Base-by-base conservation (phyloP, 441 rosid species). In the Euphorbia celastroides region DNA sequence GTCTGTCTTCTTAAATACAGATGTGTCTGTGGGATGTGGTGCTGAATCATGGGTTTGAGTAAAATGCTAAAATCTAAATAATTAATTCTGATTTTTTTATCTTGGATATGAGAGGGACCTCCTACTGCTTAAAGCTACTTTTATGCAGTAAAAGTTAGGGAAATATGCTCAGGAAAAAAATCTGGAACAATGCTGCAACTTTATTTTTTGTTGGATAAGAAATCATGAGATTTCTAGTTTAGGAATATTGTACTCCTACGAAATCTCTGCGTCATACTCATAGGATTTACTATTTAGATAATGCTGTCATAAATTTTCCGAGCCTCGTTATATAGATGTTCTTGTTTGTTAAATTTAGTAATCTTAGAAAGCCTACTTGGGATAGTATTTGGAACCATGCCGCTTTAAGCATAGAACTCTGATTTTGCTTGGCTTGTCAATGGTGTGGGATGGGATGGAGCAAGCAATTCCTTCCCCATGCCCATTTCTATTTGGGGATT, bases 151-250 rank as follows among this genome's bases (percentile, higher is more conserved):
- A 10, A 20, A 52, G 27, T 42, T 42, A 25, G 54, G 65, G 12
- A 57, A 17, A 57, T 19, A 26, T 42, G n/a, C 11, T 23, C 32
- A 62, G 12, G 65, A 42, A 62, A 42, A 42, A 23, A 31, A 42
- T 25, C 22, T 2, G 31, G 54, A 26, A 41, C n/a, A 57, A 57
- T 57, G 5, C n/a, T 32, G 34, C 36, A 28, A 38, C 41, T 23
- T 2, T 4, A 34, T 54, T 26, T 27, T 34, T 3, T 38, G 23
- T 32, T 67, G 70, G 44, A 31, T 50, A 57, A 41, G 70, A 67
- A 62, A 30, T 12, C 16, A 48, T 28, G 28, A 44, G 63, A 44
- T 36, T 22, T 36, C 25, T 12, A 46, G 17, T 41, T 61, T 10
- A 57, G 36, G 13, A n/a, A 10, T 34, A 30, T 66, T 48, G 2